A percentile compares a stretch with the other conserved stretches of the same genome.
phyloP scores from a whole-genome alignment of 1,284 basidiomycete species.

The Ustilago trichophora region DNA sequence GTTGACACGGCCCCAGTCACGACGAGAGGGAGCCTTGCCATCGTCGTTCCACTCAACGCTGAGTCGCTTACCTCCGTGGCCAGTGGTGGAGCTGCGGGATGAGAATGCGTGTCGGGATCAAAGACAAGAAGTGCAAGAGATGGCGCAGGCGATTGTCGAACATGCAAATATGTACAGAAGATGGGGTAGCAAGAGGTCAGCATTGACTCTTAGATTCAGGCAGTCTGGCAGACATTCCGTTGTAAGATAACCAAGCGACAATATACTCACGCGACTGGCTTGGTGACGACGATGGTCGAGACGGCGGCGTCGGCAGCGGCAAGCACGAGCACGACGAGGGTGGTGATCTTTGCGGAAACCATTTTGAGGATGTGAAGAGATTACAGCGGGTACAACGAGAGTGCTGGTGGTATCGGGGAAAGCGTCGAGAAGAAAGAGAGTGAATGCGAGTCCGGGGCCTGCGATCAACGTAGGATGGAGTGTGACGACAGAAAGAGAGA shows the following conservation, averaged over 20 bases:
- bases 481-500: not conserved
- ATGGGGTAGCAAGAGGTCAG: too few species aligned
- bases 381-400: not conserved
- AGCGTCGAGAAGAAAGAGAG: slow-evolving; percentile 6
- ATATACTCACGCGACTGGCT: slow-evolving; percentile 51
- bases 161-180: too few species aligned
- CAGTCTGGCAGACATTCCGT: too few species aligned
- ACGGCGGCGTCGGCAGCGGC: slow-evolving; percentile 39
- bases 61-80: slow-evolving; percentile 42
- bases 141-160: too few species aligned
- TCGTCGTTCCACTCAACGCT: slow-evolving; percentile 57
- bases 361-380: slow-evolving; percentile 10
- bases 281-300: slow-evolving; percentile 52
- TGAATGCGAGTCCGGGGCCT: slow-evolving; percentile 11
- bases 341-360: slow-evolving; percentile 33
- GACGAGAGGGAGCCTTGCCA: slow-evolving; percentile 40
- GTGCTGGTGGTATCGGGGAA: not conserved
- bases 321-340: slow-evolving; percentile 41
- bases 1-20: slow-evolving; percentile 56
- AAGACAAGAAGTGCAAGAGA: too few species aligned
- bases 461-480: slow-evolving; percentile 23
- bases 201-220: too few species aligned
- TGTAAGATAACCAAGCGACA: too few species aligned
- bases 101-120: too few species aligned
- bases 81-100: slow-evolving; percentile 42